Evolutionary conservation across 2,329 filamentous ascomycete genomes (phyloP).

Genomic region (Xylaria sp.): DNA sequence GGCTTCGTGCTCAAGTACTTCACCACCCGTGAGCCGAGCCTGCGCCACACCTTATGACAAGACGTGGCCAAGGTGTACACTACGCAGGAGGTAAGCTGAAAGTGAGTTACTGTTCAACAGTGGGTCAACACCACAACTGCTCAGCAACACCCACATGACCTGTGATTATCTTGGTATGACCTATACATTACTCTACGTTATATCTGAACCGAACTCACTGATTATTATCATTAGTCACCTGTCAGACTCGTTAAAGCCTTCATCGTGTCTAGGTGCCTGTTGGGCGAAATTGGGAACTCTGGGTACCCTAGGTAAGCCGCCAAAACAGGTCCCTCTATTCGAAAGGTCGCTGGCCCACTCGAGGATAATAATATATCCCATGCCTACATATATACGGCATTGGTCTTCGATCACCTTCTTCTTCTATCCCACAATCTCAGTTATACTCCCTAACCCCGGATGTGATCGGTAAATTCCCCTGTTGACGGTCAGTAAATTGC

Average conservation of each 20-base stretch:
- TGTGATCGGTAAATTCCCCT: not conserved
- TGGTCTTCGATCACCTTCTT: not conserved
- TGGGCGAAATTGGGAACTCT: not conserved
- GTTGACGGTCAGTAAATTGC: not conserved
- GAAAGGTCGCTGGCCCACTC: no score
- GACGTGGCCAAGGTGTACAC: not conserved
- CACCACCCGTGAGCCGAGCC: slow-evolving; percentile 7
- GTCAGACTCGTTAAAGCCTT: slow-evolving; percentile 1
- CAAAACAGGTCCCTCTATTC: not conserved
- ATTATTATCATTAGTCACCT: slow-evolving; percentile 6
- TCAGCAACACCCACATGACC: slow-evolving; percentile 14
- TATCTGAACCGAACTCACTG: not conserved
- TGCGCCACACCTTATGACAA: slow-evolving; percentile 8
- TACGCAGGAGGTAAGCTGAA: slow-evolving; percentile 14
- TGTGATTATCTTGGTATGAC: not conserved
- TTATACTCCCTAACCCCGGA: not conserved
- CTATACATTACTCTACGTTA: not conserved
- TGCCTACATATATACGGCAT: slow-evolving; percentile 10
- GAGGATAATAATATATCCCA: not conserved
- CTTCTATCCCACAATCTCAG: slow-evolving; percentile 2
- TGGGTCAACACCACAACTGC: slow-evolving; percentile 23
- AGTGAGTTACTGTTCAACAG: slow-evolving; percentile 27
- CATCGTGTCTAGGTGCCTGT: not conserved
- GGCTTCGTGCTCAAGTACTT: slow-evolving; percentile 37
- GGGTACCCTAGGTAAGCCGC: not conserved